Evolutionary conservation across 345 rosid genomes (phyloP).

Genomic region (Hypericum perforatum): DNA sequence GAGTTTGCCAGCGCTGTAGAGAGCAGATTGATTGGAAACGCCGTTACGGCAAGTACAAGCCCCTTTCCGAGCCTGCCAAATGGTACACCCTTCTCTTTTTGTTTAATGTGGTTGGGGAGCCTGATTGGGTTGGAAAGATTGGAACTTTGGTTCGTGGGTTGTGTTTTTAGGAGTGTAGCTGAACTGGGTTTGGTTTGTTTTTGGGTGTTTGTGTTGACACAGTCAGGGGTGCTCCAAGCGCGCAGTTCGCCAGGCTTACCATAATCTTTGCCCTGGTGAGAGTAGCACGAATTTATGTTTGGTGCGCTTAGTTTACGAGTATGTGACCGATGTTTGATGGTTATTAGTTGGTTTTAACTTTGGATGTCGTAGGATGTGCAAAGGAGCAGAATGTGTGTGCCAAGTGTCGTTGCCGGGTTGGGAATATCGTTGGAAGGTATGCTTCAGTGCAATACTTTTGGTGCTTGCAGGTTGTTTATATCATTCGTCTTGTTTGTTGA

Average conservation of each 20-base stretch:
- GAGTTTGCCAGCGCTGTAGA: constrained; percentile 74
- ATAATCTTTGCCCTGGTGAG: constrained; percentile 83
- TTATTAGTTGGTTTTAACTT: too few species aligned
- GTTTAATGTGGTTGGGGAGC: not conserved
- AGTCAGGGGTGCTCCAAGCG: constrained; percentile 65
- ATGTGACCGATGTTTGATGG: too few species aligned
- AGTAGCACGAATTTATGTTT: too few species aligned
- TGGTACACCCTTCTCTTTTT: constrained; percentile 32
- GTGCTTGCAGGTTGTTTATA: not conserved
- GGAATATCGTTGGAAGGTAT: constrained; percentile 18
- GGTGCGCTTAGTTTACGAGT: too few species aligned
- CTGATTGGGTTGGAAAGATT: too few species aligned
- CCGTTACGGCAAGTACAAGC: constrained; percentile 80
- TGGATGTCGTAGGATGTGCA: constrained; percentile 35
- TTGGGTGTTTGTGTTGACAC: constrained; percentile 4
- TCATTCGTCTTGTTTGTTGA: not conserved
- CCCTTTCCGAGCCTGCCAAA: constrained; percentile 68
- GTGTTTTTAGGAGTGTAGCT: not conserved
- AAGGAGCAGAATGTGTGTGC: constrained; percentile 88
- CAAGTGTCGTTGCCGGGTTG: constrained; percentile 61
- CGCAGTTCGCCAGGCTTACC: constrained; percentile 92
- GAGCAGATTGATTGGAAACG: constrained; percentile 98
- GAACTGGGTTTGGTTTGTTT: not conserved
- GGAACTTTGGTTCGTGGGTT: not conserved
- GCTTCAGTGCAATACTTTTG: not conserved